Percentiles rank a stretch among this genome's conserved stretches.
phyloP scores from a whole-genome alignment of 1,284 basidiomycete species.

The Pterulicium gracile region DNA sequence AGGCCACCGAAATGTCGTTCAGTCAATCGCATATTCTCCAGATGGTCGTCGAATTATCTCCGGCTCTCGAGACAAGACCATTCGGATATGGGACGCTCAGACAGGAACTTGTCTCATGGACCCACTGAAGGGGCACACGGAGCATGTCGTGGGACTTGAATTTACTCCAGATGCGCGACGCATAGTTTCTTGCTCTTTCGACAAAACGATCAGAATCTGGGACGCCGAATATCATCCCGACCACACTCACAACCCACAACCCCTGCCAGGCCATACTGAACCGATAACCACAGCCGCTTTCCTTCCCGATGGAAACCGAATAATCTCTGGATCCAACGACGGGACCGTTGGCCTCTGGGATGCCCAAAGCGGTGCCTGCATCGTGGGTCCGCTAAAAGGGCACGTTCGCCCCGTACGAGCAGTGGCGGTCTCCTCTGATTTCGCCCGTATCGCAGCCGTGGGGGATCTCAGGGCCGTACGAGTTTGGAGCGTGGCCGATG shows the following conservation, averaged over 20 bases:
- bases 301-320: background rate
- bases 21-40: background rate
- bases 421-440: background rate
- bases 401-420: background rate
- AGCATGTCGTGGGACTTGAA: background rate
- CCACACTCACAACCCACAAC: background rate
- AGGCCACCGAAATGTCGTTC: background rate
- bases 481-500: background rate
- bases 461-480: background rate
- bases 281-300: background rate
- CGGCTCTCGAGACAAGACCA: background rate
- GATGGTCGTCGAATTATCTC: background rate
- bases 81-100: background rate
- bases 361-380: background rate
- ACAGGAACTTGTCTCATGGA: background rate
- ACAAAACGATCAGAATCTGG: background rate
- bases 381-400: background rate
- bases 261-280: background rate
- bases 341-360: background rate
- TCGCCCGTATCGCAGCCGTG: background rate
- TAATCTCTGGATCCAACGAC: background rate
- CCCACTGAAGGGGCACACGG: background rate
- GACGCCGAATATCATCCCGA: background rate
- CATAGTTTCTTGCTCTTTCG: background rate
- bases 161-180: background rate